Conservation (phyloP, 2,329 filamentous ascomycete species). For the Claviceps arundinis region DNA sequence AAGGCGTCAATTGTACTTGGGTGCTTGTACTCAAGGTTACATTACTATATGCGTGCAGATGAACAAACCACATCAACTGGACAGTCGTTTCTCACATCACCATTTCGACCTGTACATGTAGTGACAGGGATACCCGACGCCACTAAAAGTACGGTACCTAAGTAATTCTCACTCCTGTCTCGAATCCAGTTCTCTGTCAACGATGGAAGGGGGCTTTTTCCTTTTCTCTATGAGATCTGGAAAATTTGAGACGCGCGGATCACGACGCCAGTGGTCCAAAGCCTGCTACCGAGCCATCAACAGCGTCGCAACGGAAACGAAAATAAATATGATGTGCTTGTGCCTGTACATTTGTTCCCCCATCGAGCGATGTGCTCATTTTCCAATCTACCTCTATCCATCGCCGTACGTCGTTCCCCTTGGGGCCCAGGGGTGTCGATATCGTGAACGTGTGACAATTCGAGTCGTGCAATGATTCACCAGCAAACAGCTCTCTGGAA, state of each 20-base stretch:
- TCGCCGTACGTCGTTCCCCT: background rate
- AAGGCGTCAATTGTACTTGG: background rate
- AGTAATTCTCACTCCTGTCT: background rate
- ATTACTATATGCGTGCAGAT: background rate
- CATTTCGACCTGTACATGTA: background rate
- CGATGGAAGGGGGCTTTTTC: too few relatives aligned
- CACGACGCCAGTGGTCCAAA: background rate
- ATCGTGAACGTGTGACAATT: background rate
- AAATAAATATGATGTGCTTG: background rate
- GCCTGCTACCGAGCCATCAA: background rate
- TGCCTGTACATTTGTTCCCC: background rate
- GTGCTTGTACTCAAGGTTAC: background rate
- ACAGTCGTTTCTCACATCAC: background rate
- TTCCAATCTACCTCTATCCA: background rate
- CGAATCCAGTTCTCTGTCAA: background rate
- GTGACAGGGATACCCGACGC: too few relatives aligned
- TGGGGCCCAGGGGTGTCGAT: too few relatives aligned
- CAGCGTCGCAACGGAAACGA: background rate
- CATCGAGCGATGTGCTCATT: background rate
- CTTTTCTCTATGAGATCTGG: too few relatives aligned
- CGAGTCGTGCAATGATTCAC: conserved; percentile 1
- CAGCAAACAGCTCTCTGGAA: conserved; percentile 1
- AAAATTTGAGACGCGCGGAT: too few relatives aligned
- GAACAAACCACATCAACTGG: background rate
- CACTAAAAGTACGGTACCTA: too few relatives aligned